These are phyloP conservation scores for Corymbia citriodora DNA, from an alignment of 441 rosid genomes.

Conservation along the genomic window DNA sequence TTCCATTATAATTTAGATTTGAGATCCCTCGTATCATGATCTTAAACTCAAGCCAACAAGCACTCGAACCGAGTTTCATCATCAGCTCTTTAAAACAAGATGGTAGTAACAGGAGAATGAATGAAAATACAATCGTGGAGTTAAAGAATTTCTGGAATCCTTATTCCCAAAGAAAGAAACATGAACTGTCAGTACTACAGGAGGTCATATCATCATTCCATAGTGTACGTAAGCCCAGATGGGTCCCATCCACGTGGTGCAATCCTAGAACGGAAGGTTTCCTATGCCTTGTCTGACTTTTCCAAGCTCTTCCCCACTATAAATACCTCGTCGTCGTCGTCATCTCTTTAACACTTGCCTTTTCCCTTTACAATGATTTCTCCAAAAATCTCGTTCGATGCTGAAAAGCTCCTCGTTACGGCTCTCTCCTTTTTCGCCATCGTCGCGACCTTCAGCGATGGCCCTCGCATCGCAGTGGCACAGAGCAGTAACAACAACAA, in stretches of 20 bases:
- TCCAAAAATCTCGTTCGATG: not conserved
- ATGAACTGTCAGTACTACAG: not conserved
- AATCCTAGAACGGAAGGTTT: not conserved
- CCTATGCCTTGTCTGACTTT: not conserved
- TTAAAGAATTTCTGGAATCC: not conserved
- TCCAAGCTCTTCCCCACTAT: not conserved
- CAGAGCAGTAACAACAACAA: not conserved
- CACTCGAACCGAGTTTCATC: not conserved
- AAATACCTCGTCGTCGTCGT: not conserved
- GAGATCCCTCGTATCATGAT: not conserved
- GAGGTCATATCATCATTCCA: not conserved
- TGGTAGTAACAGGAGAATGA: not conserved
- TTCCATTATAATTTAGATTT: not conserved
- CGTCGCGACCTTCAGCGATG: not conserved
- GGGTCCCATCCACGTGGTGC: not conserved
- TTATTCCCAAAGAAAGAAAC: not conserved
- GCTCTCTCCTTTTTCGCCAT: not conserved
- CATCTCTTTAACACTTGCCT: not conserved
- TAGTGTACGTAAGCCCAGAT: not conserved
- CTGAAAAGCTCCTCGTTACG: not conserved
- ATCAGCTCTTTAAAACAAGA: not conserved
- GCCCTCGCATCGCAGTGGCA: not conserved
- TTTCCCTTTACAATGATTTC: not conserved
- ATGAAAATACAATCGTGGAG: not conserved
- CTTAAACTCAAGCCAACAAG: not conserved